Evolutionary conservation across 495 filamentous ascomycete genomes (phyloP).

Genomic region (Elasticomyces elasticus): DNA sequence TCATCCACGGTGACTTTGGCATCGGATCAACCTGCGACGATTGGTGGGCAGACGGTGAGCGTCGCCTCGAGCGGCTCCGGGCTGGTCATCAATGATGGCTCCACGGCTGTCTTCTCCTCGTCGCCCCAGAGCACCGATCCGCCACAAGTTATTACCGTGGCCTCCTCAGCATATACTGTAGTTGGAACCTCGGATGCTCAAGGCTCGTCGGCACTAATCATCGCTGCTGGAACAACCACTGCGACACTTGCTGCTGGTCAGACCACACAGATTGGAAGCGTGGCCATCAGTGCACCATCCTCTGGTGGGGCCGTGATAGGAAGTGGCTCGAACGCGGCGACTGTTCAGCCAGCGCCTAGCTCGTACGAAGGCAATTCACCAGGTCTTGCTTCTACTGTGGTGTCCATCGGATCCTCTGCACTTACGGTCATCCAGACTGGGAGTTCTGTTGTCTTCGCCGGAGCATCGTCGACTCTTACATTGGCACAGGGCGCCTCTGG

Average conservation of each 20-base stretch:
- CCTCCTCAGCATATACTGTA: neutral
- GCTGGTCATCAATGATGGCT: neutral
- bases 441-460: neutral
- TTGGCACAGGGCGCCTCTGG: neutral
- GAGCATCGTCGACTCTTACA: neutral
- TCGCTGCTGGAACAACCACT: neutral
- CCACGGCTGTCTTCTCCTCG: neutral
- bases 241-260: neutral
- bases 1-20: neutral
- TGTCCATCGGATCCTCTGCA: neutral
- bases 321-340: neutral
- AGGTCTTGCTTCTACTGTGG: neutral
- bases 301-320: neutral
- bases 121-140: neutral
- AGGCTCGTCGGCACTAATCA: neutral
- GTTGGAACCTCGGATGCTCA: neutral
- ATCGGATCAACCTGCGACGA: neutral
- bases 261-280: neutral
- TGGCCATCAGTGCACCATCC: neutral
- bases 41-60: neutral
- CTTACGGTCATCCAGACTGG: neutral
- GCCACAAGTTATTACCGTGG: neutral
- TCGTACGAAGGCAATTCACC: neutral
- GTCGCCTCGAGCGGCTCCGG: neutral
- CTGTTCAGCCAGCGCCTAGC: neutral